Base-by-base conservation (phyloP, 2,329 filamentous ascomycete genomes). In the Sporothrix variecibatus region DNA sequence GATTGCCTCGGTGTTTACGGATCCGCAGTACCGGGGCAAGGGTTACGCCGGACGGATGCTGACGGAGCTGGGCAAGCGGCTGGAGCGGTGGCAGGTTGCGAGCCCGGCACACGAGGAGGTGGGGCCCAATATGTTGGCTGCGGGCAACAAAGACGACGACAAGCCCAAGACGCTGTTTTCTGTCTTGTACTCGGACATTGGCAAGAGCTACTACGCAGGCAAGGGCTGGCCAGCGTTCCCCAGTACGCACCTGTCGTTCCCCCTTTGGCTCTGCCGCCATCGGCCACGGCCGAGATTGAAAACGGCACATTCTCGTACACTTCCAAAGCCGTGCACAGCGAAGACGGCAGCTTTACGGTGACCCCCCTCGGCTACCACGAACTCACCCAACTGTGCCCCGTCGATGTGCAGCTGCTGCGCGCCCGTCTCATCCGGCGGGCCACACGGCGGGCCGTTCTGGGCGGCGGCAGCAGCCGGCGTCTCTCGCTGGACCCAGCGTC, bases 111-210 rank as follows among this genome's bases (percentile, higher is more conserved):
- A 49, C 34, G 60, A 49, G 28, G 78, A 76, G 70, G 79, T 76
- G 51, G 79, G 31, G 67, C 28, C 31, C 6, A 62, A 62, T 8
- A 40, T 12, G 58, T 2, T 15, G 23, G 9, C 38, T 5, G 34
- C 20, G 26, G 8, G 20, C 28, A 51, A 15, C 28, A 51, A 15
- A 6, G 46, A 17, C 20, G 34, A 28, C 77, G 38, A n/a, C 20
- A 34, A 9, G 11, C 49, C 34, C 77, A 81, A 80, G 80, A 86
- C 81, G 76, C 82, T 89, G 17, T 96, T 95, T 81, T 95, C 93
- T 0, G 88, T 97, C 8, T 86, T 98, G 9, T 97, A 91, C 82
- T 97, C 94, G 9, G 94, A 97, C 79, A 94, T 97, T 76, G 94
- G 95, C 26, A 92, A 94, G 85, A 84, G 85, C 53, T 98, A 94